Conservation (phyloP, 2,329 filamentous ascomycete genomes). For the Aspergillus arachidicola region DNA sequence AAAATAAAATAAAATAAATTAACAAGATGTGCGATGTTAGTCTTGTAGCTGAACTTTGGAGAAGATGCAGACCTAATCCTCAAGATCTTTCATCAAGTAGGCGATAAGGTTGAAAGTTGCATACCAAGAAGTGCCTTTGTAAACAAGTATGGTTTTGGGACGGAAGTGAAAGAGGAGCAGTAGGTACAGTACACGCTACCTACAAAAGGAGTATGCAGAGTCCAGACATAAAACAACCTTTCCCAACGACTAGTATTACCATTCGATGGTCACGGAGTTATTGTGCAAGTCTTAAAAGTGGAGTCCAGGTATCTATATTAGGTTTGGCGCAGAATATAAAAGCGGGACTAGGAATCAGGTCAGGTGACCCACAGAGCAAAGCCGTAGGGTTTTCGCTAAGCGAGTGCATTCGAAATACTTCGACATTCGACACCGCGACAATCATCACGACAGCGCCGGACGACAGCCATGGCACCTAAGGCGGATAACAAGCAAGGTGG, state of each 20-base stretch:
- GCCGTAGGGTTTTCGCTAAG: conserved; percentile 44
- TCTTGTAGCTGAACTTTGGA: background rate
- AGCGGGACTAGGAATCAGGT: conserved; percentile 23
- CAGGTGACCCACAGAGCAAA: conserved; percentile 41
- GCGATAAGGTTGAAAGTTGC: background rate
- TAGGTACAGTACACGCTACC: background rate
- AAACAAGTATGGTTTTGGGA: background rate
- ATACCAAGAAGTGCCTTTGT: background rate
- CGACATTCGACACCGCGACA: conserved; percentile 46
- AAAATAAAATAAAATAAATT: background rate
- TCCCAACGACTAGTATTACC: background rate
- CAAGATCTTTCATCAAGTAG: background rate
- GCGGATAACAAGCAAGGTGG: conserved; percentile 52
- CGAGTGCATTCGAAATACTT: conserved; percentile 43
- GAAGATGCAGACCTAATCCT: background rate
- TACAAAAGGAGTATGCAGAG: background rate
- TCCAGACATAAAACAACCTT: background rate
- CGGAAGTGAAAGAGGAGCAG: background rate
- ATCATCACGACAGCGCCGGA: conserved; percentile 46
- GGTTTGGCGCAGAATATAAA: conserved; percentile 13
- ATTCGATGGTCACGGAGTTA: background rate
- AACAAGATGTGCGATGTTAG: background rate
- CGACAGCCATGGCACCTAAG: conserved; percentile 53
- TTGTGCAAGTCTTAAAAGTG: background rate
- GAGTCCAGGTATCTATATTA: background rate